Percentiles rank a stretch among this genome's conserved stretches.
Conservation (phyloP, 192 early-diverging fungal species). For the Backusella parvicylindrica region DNA sequence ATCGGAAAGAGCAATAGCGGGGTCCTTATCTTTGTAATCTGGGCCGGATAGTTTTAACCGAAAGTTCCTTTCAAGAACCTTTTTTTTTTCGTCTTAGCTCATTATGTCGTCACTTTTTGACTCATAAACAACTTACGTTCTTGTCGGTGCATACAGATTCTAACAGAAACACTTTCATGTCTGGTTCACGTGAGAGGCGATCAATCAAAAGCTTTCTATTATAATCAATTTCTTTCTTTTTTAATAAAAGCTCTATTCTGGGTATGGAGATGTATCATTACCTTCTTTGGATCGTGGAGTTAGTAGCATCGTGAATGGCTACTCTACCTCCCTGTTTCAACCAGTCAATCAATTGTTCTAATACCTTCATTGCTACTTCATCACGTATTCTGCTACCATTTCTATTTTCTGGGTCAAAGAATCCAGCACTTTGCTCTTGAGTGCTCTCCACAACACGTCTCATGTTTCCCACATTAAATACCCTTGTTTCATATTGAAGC, state of each 20-base stretch:
- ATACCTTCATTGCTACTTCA: constrained; percentile 82
- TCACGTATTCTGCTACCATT: constrained; percentile 77
- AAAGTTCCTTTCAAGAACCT: constrained; percentile 80
- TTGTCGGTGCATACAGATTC: constrained; percentile 88
- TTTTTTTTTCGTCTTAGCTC: not conserved
- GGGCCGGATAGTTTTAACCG: constrained; percentile 88
- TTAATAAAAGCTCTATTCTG: not conserved
- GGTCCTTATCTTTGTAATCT: constrained; percentile 87
- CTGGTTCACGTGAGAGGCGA: constrained; percentile 54
- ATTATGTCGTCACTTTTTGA: not conserved
- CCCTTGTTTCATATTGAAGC: constrained; percentile 76
- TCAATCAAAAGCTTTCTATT: constrained; percentile 53
- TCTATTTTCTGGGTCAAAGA: constrained; percentile 90
- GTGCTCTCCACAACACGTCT: constrained; percentile 61
- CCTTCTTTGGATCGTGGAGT: constrained; percentile 84
- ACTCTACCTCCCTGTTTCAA: constrained; percentile 83
- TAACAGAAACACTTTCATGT: constrained; percentile 69
- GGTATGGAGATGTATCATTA: constrained; percentile 17
- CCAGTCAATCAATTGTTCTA: constrained; percentile 93
- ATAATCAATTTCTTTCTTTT: constrained; percentile 24
- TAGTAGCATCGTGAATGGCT: constrained; percentile 94
- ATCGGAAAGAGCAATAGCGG: constrained; percentile 73
- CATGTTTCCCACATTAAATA: constrained; percentile 96
- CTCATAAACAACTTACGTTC: constrained; percentile 24
- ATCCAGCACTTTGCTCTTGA: constrained; percentile 68